phyloP scores from a whole-genome alignment of 2,329 filamentous ascomycete genomes.

The Aspergillus pseudoviridinutans region DNA sequence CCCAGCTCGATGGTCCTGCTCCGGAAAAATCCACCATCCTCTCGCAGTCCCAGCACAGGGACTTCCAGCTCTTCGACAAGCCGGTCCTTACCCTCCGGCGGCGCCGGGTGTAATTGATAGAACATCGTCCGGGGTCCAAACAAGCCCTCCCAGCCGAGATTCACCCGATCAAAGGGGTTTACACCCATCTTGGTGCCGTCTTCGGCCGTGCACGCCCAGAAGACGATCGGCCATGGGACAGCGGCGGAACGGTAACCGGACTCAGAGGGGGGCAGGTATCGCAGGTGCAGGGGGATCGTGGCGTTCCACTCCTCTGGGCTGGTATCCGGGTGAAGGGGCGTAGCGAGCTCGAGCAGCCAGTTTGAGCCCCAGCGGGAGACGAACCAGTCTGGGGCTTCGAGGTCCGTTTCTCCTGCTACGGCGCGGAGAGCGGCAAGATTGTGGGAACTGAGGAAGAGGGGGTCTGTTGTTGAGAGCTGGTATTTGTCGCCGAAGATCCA shows the following conservation, averaged over 20 bases:
- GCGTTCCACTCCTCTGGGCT: conserved; percentile 29
- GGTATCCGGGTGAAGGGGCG: conserved; percentile 37
- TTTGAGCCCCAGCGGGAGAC: conserved; percentile 73
- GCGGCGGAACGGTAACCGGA: conserved; percentile 53
- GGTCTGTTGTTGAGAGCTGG: conserved; percentile 58
- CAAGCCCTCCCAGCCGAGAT: conserved; percentile 79
- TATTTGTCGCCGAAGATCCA: conserved; percentile 82
- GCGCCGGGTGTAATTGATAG: conserved; percentile 66
- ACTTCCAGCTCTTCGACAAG: conserved; percentile 58
- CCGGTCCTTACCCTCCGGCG: conserved; percentile 25
- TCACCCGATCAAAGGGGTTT: conserved; percentile 81
- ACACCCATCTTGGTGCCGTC: conserved; percentile 60
- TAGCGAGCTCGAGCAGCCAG: conserved; percentile 68
- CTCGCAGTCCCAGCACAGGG: conserved; percentile 60
- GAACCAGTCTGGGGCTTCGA: conserved; percentile 85
- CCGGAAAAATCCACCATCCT: conserved; percentile 40
- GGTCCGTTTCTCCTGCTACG: conserved; percentile 72
- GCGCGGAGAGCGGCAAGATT: conserved; percentile 67
- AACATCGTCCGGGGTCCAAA: conserved; percentile 77
- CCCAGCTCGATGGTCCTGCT: conserved; percentile 45
- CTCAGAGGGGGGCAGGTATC: conserved; percentile 66
- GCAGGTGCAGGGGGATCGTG: conserved; percentile 73
- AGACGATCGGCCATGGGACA: conserved; percentile 78
- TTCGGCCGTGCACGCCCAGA: conserved; percentile 77
- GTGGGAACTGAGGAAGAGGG: conserved; percentile 74